These are phyloP conservation scores for Colletotrichum nymphaeae DNA, from an alignment of 2,329 filamentous ascomycete genomes.

Conservation along the genomic window DNA sequence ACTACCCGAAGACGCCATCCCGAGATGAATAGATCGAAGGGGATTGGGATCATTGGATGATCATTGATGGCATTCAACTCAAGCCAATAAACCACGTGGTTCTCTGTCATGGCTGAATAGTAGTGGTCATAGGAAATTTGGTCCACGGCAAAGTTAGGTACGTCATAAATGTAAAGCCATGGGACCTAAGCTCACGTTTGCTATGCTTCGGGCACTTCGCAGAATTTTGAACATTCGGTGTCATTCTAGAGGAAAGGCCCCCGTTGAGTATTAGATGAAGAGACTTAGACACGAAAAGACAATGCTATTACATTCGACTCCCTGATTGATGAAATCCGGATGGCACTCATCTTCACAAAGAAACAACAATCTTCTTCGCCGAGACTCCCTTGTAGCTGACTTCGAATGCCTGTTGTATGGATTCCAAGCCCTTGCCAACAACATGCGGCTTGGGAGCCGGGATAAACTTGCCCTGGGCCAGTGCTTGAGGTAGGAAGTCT, in stretches of 20 bases:
- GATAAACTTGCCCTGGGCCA: slow-evolving; percentile 38
- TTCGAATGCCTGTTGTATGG: slow-evolving; percentile 39
- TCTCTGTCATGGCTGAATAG: too few species aligned
- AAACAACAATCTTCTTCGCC: slow-evolving; percentile 40
- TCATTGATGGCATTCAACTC: neutral
- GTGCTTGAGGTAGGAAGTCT: slow-evolving; percentile 40
- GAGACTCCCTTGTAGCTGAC: slow-evolving; percentile 40
- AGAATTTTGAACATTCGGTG: too few species aligned
- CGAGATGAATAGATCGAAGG: neutral
- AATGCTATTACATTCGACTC: too few species aligned
- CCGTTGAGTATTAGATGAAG: too few species aligned
- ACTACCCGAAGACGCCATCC: neutral
- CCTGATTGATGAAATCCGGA: neutral
- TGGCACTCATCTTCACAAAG: neutral
- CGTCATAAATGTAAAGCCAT: too few species aligned
- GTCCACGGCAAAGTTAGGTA: too few species aligned
- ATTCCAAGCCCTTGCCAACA: slow-evolving; percentile 41
- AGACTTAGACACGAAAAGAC: neutral
- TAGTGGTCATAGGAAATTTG: too few species aligned
- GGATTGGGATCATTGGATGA: neutral
- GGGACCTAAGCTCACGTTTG: too few species aligned
- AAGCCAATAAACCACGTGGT: neutral
- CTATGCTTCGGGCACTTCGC: too few species aligned
- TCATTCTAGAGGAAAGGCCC: too few species aligned
- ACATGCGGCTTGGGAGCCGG: slow-evolving; percentile 39